Evolutionary conservation across 495 filamentous ascomycete species (phyloP).

Genomic region (Daldinia caldariorum): DNA sequence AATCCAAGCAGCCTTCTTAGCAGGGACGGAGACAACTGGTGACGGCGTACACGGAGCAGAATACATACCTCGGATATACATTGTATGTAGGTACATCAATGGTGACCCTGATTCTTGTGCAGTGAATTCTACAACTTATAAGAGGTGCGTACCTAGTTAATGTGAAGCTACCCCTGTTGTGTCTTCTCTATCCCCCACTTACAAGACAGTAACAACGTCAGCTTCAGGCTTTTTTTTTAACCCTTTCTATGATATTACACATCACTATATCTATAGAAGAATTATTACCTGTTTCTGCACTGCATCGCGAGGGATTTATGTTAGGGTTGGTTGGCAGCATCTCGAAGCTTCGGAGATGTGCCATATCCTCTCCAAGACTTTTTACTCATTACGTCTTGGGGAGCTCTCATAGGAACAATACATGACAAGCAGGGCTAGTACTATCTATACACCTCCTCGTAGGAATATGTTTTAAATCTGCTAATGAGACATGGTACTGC

Average conservation of each 20-base stretch:
- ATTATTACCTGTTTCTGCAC: neutral
- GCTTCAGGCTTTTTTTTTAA: neutral
- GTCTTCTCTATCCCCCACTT: neutral
- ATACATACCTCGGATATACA: neutral
- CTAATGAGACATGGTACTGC: slow-evolving; percentile 4
- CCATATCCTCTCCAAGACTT: neutral
- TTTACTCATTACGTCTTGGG: neutral
- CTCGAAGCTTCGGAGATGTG: neutral
- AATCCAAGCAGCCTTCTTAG: neutral
- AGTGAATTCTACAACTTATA: neutral
- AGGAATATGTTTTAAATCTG: neutral
- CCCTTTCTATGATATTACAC: neutral
- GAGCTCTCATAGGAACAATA: neutral
- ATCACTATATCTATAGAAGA: neutral
- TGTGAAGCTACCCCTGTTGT: slow-evolving; percentile 3
- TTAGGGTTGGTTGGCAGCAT: neutral
- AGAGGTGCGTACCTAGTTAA: no score
- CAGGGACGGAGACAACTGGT: neutral
- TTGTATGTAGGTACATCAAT: neutral
- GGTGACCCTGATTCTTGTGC: neutral
- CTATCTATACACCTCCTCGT: neutral
- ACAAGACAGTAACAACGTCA: neutral
- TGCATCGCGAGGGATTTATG: neutral
- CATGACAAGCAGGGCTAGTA: neutral
- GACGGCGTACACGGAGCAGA: neutral